Percentiles rank a stretch among this genome's conserved stretches.
phyloP scores from a whole-genome alignment of 2,329 filamentous ascomycete genomes.

The Coniochaeta sp. region DNA sequence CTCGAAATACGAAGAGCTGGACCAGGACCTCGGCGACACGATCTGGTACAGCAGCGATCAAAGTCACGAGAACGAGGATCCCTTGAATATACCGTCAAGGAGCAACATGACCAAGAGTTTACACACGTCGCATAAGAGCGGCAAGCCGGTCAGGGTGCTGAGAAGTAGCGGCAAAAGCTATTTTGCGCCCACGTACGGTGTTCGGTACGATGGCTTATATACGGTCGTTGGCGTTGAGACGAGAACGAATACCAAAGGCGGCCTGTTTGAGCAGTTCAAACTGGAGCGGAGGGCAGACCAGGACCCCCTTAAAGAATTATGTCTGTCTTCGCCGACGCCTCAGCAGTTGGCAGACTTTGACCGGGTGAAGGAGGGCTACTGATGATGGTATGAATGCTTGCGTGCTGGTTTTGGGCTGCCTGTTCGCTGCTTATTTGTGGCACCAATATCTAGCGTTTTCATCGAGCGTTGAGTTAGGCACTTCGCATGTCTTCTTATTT shows the following conservation, averaged over 20 bases:
- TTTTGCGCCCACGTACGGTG: conserved; percentile 16
- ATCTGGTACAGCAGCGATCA: conserved; percentile 19
- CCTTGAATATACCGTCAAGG: background rate
- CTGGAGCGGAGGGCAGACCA: conserved; percentile 14
- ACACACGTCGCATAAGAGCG: conserved; percentile 7
- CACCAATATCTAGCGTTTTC: background rate
- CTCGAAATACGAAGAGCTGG: conserved; percentile 15
- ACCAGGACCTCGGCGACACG: conserved; percentile 16
- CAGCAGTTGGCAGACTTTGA: conserved; percentile 11
- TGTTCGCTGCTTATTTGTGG: background rate
- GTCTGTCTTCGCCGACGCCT: conserved; percentile 5
- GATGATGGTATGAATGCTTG: background rate
- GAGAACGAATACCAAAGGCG: conserved; percentile 11
- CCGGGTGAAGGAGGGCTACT: conserved; percentile 12
- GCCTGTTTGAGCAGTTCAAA: conserved; percentile 14
- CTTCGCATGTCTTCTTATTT: too few species aligned
- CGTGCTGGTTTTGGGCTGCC: background rate
- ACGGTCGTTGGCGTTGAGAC: conserved; percentile 8
- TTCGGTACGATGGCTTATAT: conserved; percentile 29
- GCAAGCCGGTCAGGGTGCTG: conserved; percentile 21
- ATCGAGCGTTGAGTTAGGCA: too few species aligned
- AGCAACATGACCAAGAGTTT: conserved; percentile 14
- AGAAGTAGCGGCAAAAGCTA: conserved; percentile 12
- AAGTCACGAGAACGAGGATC: conserved; percentile 11
- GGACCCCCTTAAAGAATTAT: conserved; percentile 10